Percentiles rank a stretch among this genome's conserved stretches.
These are phyloP conservation scores for Prunus yedoensis DNA, from an alignment of 331 rosid species.

Conservation along the genomic window DNA sequence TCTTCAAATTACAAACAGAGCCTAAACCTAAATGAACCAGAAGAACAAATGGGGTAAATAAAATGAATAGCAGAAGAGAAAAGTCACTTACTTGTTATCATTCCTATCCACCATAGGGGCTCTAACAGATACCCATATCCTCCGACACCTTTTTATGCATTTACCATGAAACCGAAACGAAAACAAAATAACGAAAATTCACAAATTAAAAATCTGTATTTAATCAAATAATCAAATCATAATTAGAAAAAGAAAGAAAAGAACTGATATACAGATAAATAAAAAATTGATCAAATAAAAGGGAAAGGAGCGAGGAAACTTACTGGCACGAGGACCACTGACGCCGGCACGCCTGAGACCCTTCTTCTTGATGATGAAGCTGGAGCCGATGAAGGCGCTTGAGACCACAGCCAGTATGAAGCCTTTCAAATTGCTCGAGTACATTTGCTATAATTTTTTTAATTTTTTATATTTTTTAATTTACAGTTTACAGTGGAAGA, in stretches of 20 bases:
- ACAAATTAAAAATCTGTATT: background rate
- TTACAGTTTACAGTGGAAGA: background rate
- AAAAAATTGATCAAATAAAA: background rate
- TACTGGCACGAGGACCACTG: conserved; percentile 61
- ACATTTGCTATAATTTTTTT: conserved; percentile 23
- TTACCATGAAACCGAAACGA: background rate
- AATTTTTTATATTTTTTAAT: background rate
- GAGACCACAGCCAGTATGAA: conserved; percentile 70
- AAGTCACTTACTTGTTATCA: conserved; percentile 66
- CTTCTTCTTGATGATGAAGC: conserved; percentile 89
- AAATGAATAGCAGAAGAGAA: background rate
- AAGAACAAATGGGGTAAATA: background rate
- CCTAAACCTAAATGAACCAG: background rate
- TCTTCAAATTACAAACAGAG: background rate
- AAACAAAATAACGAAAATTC: background rate
- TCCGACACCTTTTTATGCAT: conserved; percentile 53
- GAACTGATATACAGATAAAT: background rate
- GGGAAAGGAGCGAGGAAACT: background rate
- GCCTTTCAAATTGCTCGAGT: conserved; percentile 59
- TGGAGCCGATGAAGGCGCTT: conserved; percentile 81
- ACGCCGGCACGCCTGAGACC: conserved; percentile 73
- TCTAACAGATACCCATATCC: conserved; percentile 87
- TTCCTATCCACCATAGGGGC: conserved; percentile 72
- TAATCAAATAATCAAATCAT: no score
- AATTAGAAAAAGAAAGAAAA: background rate